These are phyloP conservation scores for Rhexocercosporidium sp. DNA, from an alignment of 2,329 filamentous ascomycete genomes.

Conservation along the genomic window DNA sequence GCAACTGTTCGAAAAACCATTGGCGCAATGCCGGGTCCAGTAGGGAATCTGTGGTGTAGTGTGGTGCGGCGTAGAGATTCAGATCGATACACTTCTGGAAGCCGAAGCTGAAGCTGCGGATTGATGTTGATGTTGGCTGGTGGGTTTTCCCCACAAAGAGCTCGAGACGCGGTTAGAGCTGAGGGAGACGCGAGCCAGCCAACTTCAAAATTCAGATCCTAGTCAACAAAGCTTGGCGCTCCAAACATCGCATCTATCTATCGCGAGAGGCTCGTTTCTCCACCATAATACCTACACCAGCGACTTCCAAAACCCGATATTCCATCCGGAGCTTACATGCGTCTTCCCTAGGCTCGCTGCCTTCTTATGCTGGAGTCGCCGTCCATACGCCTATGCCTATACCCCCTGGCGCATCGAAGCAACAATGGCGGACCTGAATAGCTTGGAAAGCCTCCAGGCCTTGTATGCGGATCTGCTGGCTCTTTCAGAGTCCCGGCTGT, in stretches of 20 bases:
- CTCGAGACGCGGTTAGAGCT: background rate
- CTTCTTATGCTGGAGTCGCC: constrained; percentile 26
- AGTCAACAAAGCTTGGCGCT: constrained; percentile 14
- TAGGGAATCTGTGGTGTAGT: no score
- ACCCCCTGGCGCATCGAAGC: constrained; percentile 33
- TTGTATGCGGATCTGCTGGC: constrained; percentile 86
- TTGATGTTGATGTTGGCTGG: background rate
- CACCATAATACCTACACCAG: background rate
- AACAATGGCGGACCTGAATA: constrained; percentile 74
- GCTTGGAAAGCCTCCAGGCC: constrained; percentile 78
- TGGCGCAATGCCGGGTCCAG: background rate
- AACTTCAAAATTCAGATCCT: constrained; percentile 1
- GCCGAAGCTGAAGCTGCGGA: background rate
- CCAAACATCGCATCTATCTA: background rate
- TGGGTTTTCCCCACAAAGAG: background rate
- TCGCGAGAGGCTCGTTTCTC: background rate
- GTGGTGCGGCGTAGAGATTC: background rate
- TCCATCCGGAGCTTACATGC: constrained; percentile 8
- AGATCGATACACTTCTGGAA: background rate
- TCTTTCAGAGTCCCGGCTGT: constrained; percentile 72
- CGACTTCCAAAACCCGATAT: background rate
- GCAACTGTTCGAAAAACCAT: background rate
- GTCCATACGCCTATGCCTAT: constrained; percentile 20
- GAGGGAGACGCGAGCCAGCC: constrained; percentile 4
- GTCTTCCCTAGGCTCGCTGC: constrained; percentile 12